Evolutionary conservation across 2,329 filamentous ascomycete genomes (phyloP).

Genomic region (Pyrenophora teres): DNA sequence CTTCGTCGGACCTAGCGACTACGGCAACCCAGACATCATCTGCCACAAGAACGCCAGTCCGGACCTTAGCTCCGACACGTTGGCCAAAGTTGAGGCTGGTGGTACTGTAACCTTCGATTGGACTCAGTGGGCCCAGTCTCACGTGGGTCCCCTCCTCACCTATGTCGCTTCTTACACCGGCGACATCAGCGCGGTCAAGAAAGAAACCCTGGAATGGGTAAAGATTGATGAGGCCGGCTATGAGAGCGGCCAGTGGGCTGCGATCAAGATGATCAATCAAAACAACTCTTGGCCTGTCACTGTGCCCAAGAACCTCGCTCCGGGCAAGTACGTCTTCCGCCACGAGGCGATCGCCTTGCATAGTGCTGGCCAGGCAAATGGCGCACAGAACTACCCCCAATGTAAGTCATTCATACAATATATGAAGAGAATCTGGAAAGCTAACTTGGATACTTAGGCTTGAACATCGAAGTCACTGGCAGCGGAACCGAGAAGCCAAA

Average conservation of each 20-base stretch:
- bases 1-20: constrained; percentile 39
- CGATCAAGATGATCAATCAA: constrained; percentile 49
- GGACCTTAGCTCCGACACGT: constrained; percentile 44
- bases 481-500: constrained; percentile 50
- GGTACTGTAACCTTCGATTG: constrained; percentile 59
- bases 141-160: constrained; percentile 48
- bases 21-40: constrained; percentile 54
- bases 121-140: constrained; percentile 51
- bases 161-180: constrained; percentile 45
- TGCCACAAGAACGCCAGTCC: constrained; percentile 64
- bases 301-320: constrained; percentile 51
- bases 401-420: constrained; percentile 27
- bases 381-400: constrained; percentile 60
- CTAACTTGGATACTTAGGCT: constrained; percentile 23
- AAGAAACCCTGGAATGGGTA: constrained; percentile 44
- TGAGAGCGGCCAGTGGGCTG: constrained; percentile 43
- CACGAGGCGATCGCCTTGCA: constrained; percentile 61
- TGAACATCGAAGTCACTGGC: constrained; percentile 58
- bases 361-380: constrained; percentile 49
- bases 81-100: constrained; percentile 65
- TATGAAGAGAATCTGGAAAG: neutral
- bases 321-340: constrained; percentile 61
- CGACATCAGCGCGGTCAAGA: constrained; percentile 40
- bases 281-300: constrained; percentile 56
- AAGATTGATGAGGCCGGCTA: constrained; percentile 46